phyloP scores from a whole-genome alignment of 108 stramenopile species.

The Nannochloropsis salina region DNA sequence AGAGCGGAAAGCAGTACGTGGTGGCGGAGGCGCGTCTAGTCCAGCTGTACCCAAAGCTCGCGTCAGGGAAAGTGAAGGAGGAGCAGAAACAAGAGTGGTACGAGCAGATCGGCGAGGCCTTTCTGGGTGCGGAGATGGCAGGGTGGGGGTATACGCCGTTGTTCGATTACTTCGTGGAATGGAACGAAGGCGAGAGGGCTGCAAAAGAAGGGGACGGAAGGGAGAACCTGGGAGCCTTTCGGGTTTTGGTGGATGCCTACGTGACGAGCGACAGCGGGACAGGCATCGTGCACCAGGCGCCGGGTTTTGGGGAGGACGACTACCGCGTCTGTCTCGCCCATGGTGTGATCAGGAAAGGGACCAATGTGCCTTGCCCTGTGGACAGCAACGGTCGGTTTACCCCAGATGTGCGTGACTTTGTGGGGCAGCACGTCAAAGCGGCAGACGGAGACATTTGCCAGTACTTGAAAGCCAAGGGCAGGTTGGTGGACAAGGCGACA shows the following conservation, averaged over 20 bases:
- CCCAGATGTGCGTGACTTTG: slow-evolving; percentile 67
- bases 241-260: slow-evolving; percentile 80
- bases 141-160: slow-evolving; percentile 85
- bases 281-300: slow-evolving; percentile 98
- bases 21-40: slow-evolving; percentile 73
- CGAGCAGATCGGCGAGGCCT: slow-evolving; percentile 52
- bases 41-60: slow-evolving; percentile 88
- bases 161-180: slow-evolving; percentile 74
- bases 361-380: slow-evolving; percentile 82
- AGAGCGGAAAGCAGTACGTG: slow-evolving; percentile 68
- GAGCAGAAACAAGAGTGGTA: slow-evolving; percentile 67
- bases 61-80: slow-evolving; percentile 85
- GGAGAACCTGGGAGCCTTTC: slow-evolving; percentile 63
- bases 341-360: slow-evolving; percentile 81
- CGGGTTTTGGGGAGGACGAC: slow-evolving; percentile 99
- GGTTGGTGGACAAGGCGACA: slow-evolving; percentile 81
- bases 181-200: slow-evolving; percentile 27
- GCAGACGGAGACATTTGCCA: slow-evolving; percentile 86
- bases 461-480: slow-evolving; percentile 71
- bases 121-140: slow-evolving; percentile 75
- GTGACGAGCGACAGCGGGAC: slow-evolving; percentile 98
- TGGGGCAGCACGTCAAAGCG: slow-evolving; percentile 84
- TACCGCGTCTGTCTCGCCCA: slow-evolving; percentile 95
- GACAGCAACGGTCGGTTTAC: slow-evolving; percentile 90
- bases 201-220: background rate